phyloP scores from a whole-genome alignment of 345 rosid species.

The Populus simonii region DNA sequence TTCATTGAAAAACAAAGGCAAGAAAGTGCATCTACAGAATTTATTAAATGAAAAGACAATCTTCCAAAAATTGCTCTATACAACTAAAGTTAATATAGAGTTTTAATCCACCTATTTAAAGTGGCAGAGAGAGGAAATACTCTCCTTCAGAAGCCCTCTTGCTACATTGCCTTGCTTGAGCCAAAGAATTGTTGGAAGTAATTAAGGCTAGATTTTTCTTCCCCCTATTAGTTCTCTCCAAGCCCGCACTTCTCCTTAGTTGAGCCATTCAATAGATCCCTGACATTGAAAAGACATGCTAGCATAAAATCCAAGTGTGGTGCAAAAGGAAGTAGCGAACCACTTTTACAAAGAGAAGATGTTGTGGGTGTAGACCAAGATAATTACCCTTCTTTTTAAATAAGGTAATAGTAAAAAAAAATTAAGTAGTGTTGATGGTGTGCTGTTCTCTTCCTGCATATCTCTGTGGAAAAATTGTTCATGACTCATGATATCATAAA shows the following conservation, averaged over 20 bases:
- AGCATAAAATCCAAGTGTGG: background rate
- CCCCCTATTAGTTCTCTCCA: background rate
- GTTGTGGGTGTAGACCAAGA: background rate
- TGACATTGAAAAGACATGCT: background rate
- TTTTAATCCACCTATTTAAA: background rate
- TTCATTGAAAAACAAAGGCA: background rate
- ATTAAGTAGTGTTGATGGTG: background rate
- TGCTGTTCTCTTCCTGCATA: background rate
- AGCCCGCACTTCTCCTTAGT: background rate
- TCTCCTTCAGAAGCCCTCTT: background rate
- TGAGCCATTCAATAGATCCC: background rate
- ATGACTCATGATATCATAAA: background rate
- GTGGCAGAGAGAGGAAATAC: background rate
- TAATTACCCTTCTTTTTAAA: background rate
- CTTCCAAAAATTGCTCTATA: background rate
- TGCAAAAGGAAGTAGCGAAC: background rate
- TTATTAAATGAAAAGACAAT: background rate
- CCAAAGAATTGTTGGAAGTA: background rate
- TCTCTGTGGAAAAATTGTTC: background rate
- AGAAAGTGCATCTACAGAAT: background rate
- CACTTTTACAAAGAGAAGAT: background rate
- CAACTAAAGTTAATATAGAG: background rate
- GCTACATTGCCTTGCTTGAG: background rate
- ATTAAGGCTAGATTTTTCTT: background rate
- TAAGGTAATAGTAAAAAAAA: background rate